phyloP scores from a whole-genome alignment of 1,139 yeast genomes.

The Debaryomyces sp. region DNA sequence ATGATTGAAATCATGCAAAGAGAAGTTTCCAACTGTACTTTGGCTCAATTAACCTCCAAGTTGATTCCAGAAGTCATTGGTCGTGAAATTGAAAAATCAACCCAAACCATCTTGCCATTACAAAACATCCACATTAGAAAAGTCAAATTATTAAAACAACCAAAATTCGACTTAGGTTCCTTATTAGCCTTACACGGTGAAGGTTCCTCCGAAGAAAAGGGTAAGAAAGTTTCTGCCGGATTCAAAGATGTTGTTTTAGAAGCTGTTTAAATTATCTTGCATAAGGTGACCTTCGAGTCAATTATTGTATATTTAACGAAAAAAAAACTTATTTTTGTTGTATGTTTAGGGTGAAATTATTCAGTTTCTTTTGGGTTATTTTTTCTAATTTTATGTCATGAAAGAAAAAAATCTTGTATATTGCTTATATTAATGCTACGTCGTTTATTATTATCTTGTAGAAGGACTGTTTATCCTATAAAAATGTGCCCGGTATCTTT shows the following conservation, averaged over 20 bases:
- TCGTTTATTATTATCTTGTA: conserved; percentile 9
- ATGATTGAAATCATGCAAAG: conserved; percentile 56
- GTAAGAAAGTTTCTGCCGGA: conserved; percentile 52
- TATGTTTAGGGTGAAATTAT: conserved; percentile 9
- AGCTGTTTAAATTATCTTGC: conserved; percentile 33
- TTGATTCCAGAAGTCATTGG: conserved; percentile 57
- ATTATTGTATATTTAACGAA: conserved; percentile 7
- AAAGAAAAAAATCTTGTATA: conserved; percentile 15
- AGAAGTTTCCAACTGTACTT: conserved; percentile 53
- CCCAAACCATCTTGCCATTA: conserved; percentile 54
- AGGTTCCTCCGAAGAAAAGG: conserved; percentile 53
- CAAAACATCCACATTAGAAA: conserved; percentile 57
- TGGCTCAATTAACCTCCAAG: conserved; percentile 53
- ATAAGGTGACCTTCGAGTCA: conserved; percentile 2
- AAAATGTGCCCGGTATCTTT: not conserved
- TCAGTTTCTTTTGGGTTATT: conserved; percentile 13
- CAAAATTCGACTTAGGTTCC: conserved; percentile 56
- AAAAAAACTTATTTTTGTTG: conserved; percentile 5
- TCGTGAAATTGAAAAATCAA: conserved; percentile 55
- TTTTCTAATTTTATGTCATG: conserved; percentile 13
- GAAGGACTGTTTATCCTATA: not conserved
- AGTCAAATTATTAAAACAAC: conserved; percentile 55
- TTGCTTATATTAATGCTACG: conserved; percentile 18
- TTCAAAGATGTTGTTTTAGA: conserved; percentile 57
- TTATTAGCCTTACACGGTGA: conserved; percentile 56